Evolutionary conservation across 2,329 filamentous ascomycete species (phyloP), one percentile per base, ranked within the genome.

Genomic region (Xylaria sp.): DNA sequence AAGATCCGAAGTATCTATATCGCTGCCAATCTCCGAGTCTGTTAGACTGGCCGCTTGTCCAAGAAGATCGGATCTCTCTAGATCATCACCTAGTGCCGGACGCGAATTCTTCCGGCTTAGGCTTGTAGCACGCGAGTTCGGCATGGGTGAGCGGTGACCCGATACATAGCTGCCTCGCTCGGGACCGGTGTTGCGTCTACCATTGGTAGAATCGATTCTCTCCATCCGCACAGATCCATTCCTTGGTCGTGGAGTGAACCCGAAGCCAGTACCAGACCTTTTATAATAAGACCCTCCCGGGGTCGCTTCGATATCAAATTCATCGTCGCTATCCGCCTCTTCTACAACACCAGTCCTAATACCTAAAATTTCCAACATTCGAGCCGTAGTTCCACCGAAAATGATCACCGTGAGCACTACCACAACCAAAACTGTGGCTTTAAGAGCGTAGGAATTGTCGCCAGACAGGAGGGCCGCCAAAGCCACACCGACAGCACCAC

Each of bases 331-430:
- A 78, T 99, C 96, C 53, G 97, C 92, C 79, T 99, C 96, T 75
- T 99, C 96, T 0, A 98, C 93, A 0, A 99, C 95, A 0, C 96
- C 96, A 0, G 95, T 99, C 65, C 93, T 90, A 70, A 99, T 99
- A n/a, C 94, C 92, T 18, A 98, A 84, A 63, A 99, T 99, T 79
- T 99, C 96, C 21, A 99, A 85, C 96, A 99, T 99, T 65, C 95
- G 91, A 13, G 95, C 94, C 0, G 96, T 99, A 6, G 96, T 99
- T 61, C 96, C 96, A 64, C 96, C 96, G 76, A 99, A 99, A 71
- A 99, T 98, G 81, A 99, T 99, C 75, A 99, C 96, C 0, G 96
- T 98, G 69, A 99, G 84, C 75, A 99, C 95, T 5, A 99, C 96
- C 0, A 98, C 96, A 10, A 99, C 94, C 12, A 99, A 85, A n/a